Conservation (phyloP, 2,329 filamentous ascomycete species). For the Diaporthe citriasiana region DNA sequence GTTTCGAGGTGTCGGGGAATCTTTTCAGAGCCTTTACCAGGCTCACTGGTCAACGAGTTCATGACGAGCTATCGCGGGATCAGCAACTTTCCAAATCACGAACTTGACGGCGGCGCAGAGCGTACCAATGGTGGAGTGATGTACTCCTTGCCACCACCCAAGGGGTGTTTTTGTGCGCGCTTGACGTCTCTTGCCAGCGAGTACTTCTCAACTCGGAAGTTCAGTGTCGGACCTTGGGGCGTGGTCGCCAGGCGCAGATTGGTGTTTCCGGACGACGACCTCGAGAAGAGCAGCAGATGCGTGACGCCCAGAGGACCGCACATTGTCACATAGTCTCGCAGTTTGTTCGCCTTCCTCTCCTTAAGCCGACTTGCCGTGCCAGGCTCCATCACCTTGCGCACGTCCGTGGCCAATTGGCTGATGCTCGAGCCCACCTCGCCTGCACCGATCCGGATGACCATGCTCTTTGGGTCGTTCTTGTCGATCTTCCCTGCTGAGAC, state of each 20-base stretch:
- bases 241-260: slow-evolving; percentile 91
- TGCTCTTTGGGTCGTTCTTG: slow-evolving; percentile 86
- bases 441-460: slow-evolving; percentile 98
- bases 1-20: slow-evolving; percentile 96
- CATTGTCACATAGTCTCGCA: slow-evolving; percentile 96
- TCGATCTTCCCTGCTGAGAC: slow-evolving; percentile 72
- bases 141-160: slow-evolving; percentile 87
- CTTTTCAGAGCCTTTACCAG: slow-evolving; percentile 71
- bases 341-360: slow-evolving; percentile 88
- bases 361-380: slow-evolving; percentile 91
- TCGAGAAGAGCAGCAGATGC: slow-evolving; percentile 92
- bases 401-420: slow-evolving; percentile 91
- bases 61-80: slow-evolving; percentile 79
- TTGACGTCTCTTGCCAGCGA: slow-evolving; percentile 93
- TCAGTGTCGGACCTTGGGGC: slow-evolving; percentile 90
- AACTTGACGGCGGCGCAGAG: slow-evolving; percentile 1
- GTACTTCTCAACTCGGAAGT: slow-evolving; percentile 96
- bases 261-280: slow-evolving; percentile 90
- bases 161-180: slow-evolving; percentile 85
- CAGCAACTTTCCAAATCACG: slow-evolving; percentile 46
- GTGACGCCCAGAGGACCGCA: slow-evolving; percentile 93
- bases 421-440: slow-evolving; percentile 93
- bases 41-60: slow-evolving; percentile 91
- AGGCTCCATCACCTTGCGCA: slow-evolving; percentile 95
- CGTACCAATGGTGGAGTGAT: slow-evolving; percentile 83